phyloP scores from a whole-genome alignment of 73 alveolate genomes.

The Paramecium primaurelia region DNA sequence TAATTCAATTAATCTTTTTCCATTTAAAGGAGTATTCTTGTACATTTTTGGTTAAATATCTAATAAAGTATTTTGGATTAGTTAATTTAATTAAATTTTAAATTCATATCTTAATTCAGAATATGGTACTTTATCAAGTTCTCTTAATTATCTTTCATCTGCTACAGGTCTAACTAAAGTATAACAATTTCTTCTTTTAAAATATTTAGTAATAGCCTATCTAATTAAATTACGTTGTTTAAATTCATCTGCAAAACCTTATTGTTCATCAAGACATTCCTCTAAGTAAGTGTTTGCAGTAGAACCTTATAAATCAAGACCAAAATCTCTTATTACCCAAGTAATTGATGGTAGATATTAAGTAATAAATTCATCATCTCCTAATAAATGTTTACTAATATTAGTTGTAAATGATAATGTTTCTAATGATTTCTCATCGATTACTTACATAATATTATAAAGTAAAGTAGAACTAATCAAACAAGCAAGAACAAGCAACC shows the following conservation, averaged over 20 bases:
- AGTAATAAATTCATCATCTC: conserved; percentile 34
- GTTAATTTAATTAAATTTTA: conserved; percentile 76
- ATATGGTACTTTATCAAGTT: conserved; percentile 86
- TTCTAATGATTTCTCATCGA: conserved; percentile 95
- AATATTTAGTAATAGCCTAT: conserved; percentile 75
- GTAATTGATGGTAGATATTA: conserved; percentile 92
- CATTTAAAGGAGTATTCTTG: conserved; percentile 82
- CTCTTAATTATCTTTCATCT: conserved; percentile 94
- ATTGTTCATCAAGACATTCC: conserved; percentile 53
- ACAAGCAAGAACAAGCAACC: conserved; percentile 86
- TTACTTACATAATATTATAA: conserved; percentile 95
- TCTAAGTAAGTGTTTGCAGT: conserved; percentile 63
- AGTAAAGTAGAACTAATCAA: conserved; percentile 86
- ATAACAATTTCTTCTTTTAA: conserved; percentile 91
- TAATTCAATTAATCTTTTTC: conserved; percentile 79
- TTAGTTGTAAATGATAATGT: conserved; percentile 41
- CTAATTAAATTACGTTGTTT: conserved; percentile 84
- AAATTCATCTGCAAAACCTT: conserved; percentile 71
- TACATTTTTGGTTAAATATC: conserved; percentile 78
- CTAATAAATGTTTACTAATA: neutral
- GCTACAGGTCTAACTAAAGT: conserved; percentile 95
- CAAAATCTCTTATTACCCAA: conserved; percentile 98
- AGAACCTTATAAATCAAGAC: conserved; percentile 74
- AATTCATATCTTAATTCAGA: conserved; percentile 92
- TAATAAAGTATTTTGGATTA: conserved; percentile 69